These are phyloP conservation scores for Hypoxylon sp. DNA, from an alignment of 2,329 filamentous ascomycete species.

Conservation along the genomic window DNA sequence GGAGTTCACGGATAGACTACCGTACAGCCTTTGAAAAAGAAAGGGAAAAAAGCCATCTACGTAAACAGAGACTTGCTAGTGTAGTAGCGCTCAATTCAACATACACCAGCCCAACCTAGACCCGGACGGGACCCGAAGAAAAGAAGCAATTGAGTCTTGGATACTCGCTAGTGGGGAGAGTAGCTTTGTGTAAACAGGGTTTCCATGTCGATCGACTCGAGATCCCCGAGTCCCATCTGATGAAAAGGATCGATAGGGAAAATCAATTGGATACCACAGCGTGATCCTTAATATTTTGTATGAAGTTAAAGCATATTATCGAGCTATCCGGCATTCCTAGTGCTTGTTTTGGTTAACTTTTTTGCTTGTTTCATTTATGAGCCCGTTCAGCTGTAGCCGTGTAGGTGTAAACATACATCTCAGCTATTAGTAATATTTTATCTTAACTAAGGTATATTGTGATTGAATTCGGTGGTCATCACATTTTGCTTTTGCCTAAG, in stretches of 20 bases:
- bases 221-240: slow-evolving; percentile 41
- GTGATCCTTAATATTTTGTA: slow-evolving; percentile 29
- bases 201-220: slow-evolving; percentile 43
- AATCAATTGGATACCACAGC: slow-evolving; percentile 19
- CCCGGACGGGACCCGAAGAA: slow-evolving; percentile 12
- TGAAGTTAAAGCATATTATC: slow-evolving; percentile 16
- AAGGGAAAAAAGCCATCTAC: slow-evolving; percentile 1
- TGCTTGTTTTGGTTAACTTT: slow-evolving; percentile 2
- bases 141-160: slow-evolving; percentile 29
- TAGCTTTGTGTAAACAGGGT: slow-evolving; percentile 27
- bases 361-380: slow-evolving; percentile 21
- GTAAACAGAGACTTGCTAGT: slow-evolving; percentile 5
- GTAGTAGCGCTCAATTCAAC: slow-evolving; percentile 1
- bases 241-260: slow-evolving; percentile 34
- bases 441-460: too few relatives aligned
- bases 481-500: slow-evolving; percentile 34
- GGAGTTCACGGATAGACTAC: slow-evolving; percentile 2
- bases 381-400: not conserved
- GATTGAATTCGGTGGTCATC: slow-evolving; percentile 11
- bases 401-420: not conserved
- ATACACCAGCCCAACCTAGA: slow-evolving; percentile 8
- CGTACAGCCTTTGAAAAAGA: not conserved
- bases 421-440: not conserved
- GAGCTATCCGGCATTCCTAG: not conserved
- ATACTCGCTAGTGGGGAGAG: slow-evolving; percentile 26